Evolutionary conservation across 2,329 filamentous ascomycete genomes (phyloP), one percentile per base, ranked within the genome.

Genomic region (Xylariales sp.): DNA sequence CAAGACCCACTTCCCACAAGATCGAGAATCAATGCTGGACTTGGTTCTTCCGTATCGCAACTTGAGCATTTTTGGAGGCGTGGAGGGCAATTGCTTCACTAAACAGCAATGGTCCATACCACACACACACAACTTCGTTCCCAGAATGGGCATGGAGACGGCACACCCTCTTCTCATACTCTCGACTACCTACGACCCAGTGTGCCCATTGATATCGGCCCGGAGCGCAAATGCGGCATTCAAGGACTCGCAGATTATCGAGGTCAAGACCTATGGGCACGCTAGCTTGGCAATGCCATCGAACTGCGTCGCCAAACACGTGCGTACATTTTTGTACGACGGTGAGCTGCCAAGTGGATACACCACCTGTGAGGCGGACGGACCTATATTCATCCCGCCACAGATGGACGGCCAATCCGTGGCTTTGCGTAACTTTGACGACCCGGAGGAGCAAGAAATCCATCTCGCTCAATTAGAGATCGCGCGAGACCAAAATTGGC

Each of bases 101-200:
- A 57, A 56, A 40, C 54, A 55, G 35, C 53, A 56, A 14, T 62
- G 57, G 59, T 8, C 27, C 0, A 31, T 60, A 11, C 55, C 53
- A 1, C 42, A 40, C 21, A 57, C 56, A 12, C 56, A 60, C 45
- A 36, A 6, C 6, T 61, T 54, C 25, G 44, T 50, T 6, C 59
- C 56, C 3, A 37, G 38, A n/a, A 31, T 43, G 11, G 46, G 44
- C 5, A 54, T 62, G 23, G 59, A 63, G 32, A 74, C 67, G 8
- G 61, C 65, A 1, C 62, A 72, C 42, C 76, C 75, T 0, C 60
- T 81, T 19, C 60, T 80, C 2, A 70, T 76, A 43, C 59, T 78
- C 11, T 69, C 69, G 27, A 78, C 74, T 33, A 73, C 70, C 0
- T 69, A 70, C 8, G 73, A 83, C 29, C 78, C 79, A 0, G 73